These are phyloP conservation scores for Myrica gale DNA, from an alignment of 306 rosid genomes.

Conservation along the genomic window DNA sequence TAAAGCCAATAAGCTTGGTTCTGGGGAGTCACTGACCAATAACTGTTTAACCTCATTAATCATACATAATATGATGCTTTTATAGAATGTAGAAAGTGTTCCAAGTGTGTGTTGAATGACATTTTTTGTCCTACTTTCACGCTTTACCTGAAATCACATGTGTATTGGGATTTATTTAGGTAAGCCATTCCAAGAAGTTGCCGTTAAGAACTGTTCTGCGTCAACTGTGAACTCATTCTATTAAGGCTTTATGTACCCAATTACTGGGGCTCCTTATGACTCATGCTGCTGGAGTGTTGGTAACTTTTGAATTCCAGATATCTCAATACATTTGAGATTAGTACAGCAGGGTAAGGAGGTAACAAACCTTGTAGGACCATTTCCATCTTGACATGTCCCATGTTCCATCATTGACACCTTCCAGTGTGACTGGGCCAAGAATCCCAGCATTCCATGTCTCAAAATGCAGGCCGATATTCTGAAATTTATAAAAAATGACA, in stretches of 20 bases:
- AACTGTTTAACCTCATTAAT: too few relatives aligned
- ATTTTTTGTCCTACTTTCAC: background rate
- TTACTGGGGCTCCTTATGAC: background rate
- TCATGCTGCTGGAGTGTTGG: background rate
- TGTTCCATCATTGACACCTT: conserved; percentile 77
- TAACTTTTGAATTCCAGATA: background rate
- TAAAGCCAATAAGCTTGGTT: too few relatives aligned
- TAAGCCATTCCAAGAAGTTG: background rate
- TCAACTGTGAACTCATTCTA: background rate
- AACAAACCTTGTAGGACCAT: conserved; percentile 92
- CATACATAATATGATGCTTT: too few relatives aligned
- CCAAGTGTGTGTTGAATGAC: too few relatives aligned
- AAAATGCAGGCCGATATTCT: conserved; percentile 81
- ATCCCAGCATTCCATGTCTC: conserved; percentile 90
- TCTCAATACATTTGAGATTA: conserved; percentile 1
- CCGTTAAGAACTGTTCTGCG: background rate
- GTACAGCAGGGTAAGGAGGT: background rate
- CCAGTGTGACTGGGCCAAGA: conserved; percentile 79
- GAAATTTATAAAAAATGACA: conserved; percentile 19
- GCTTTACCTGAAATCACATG: background rate
- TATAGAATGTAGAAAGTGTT: too few relatives aligned
- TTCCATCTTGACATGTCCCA: conserved; percentile 74
- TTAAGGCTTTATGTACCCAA: background rate
- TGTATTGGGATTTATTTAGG: background rate
- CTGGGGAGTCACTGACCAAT: too few relatives aligned